Evolutionary conservation across 1,284 basidiomycete species (phyloP).

Genomic region (Cystobasidiaceae sp.): DNA sequence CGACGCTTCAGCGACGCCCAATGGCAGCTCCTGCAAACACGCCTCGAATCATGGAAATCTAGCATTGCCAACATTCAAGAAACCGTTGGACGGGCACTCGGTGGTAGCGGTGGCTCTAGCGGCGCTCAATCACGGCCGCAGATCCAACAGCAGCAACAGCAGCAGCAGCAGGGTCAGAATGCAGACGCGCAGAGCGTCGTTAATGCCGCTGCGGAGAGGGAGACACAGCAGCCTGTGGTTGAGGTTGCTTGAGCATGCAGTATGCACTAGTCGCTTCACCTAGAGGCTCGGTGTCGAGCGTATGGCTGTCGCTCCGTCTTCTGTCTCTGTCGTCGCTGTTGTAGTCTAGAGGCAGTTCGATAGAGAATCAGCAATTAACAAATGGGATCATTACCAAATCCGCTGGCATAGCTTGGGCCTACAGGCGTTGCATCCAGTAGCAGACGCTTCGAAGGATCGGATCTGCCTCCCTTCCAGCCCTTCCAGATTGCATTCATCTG

Average conservation of each 20-base stretch:
- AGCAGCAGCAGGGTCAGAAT: neutral
- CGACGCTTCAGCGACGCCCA: conserved; percentile 71
- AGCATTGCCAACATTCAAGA: conserved; percentile 64
- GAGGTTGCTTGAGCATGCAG: conserved; percentile 8
- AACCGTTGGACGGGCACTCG: conserved; percentile 52
- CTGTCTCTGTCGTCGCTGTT: too few relatives aligned
- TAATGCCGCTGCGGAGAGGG: conserved; percentile 2
- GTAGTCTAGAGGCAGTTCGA: too few relatives aligned
- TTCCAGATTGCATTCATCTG: too few relatives aligned
- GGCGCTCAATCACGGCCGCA: neutral
- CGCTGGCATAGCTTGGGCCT: too few relatives aligned
- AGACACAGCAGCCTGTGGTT: conserved; percentile 22
- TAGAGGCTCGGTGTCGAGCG: too few relatives aligned
- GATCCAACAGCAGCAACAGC: conserved; percentile 4
- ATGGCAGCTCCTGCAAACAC: conserved; percentile 75
- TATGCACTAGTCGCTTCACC: too few relatives aligned
- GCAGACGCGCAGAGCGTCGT: conserved; percentile 11
- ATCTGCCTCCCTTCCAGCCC: too few relatives aligned
- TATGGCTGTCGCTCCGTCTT: too few relatives aligned
- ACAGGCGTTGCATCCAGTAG: too few relatives aligned
- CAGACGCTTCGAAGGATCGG: too few relatives aligned
- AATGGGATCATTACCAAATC: too few relatives aligned
- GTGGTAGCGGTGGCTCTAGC: conserved; percentile 1
- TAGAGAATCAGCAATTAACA: too few relatives aligned
- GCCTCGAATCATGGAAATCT: conserved; percentile 72